Conservation (phyloP, 495 filamentous ascomycete species). For the Aspergillus funiculosus region DNA sequence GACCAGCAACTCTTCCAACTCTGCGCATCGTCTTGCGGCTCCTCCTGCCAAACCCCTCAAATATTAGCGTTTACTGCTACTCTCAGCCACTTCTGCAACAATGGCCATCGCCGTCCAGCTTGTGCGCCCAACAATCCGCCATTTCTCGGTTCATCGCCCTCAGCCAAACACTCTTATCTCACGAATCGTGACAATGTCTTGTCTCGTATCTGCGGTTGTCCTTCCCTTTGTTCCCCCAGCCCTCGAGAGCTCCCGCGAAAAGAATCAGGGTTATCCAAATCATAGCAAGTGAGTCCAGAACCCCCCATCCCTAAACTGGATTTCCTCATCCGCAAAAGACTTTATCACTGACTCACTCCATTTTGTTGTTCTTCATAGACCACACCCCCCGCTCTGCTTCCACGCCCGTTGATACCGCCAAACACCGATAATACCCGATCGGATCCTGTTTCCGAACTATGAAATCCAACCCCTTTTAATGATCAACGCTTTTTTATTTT, state of each 20-base stretch:
- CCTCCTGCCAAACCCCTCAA: neutral
- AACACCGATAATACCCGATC: conserved; percentile 12
- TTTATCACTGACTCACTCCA: too few relatives aligned
- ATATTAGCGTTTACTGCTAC: neutral
- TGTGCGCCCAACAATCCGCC: conserved; percentile 37
- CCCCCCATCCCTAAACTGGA: neutral
- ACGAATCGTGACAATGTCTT: conserved; percentile 37
- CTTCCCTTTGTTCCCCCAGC: conserved; percentile 44
- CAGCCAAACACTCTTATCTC: conserved; percentile 34
- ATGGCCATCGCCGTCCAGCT: conserved; percentile 32
- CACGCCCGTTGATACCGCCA: conserved; percentile 32
- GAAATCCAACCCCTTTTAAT: neutral
- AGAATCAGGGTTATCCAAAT: conserved; percentile 30
- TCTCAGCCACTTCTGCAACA: conserved; percentile 6
- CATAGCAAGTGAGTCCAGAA: conserved; percentile 33
- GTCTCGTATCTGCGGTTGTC: conserved; percentile 38
- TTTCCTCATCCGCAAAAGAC: too few relatives aligned
- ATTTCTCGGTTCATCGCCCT: conserved; percentile 42
- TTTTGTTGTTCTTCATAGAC: conserved; percentile 14
- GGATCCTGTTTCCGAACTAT: conserved; percentile 9
- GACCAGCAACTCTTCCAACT: too few relatives aligned
- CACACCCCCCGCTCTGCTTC: conserved; percentile 43
- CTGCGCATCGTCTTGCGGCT: too few relatives aligned
- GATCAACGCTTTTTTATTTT: neutral
- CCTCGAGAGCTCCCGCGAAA: conserved; percentile 40